Evolutionary conservation across 2,329 filamentous ascomycete genomes (phyloP).

Genomic region (Neodidymelliopsis sp.): DNA sequence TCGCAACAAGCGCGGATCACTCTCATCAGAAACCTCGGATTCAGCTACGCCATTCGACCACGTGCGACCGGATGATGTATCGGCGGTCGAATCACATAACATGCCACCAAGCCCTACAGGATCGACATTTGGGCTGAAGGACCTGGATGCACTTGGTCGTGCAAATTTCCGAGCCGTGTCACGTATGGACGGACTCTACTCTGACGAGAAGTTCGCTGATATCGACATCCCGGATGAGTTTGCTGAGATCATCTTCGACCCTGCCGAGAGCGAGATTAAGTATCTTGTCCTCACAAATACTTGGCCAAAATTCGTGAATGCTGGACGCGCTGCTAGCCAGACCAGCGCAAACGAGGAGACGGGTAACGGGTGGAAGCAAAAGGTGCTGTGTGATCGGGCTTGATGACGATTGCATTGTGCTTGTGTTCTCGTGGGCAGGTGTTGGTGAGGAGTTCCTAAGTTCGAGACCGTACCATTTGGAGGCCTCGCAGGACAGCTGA

Average conservation of each 20-base stretch:
- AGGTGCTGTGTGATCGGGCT: conserved; percentile 13
- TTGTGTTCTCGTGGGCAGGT: not conserved
- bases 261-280: conserved; percentile 45
- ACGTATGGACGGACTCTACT: conserved; percentile 26
- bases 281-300: conserved; percentile 48
- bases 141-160: conserved; percentile 37
- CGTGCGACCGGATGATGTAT: conserved; percentile 13
- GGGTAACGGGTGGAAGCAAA: conserved; percentile 19
- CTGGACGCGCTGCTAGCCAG: conserved; percentile 30
- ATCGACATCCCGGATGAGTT: conserved; percentile 37
- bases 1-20: conserved; percentile 27
- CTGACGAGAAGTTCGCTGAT: conserved; percentile 25
- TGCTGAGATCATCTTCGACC: conserved; percentile 38
- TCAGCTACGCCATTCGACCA: conserved; percentile 41
- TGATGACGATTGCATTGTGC: not conserved
- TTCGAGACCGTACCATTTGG: not conserved
- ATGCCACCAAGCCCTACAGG: conserved; percentile 23
- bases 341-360: conserved; percentile 27
- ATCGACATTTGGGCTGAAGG: conserved; percentile 26
- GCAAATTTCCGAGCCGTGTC: conserved; percentile 39
- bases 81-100: conserved; percentile 5
- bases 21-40: conserved; percentile 26
- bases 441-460: not conserved
- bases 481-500: not conserved
- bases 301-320: conserved; percentile 47